Evolutionary conservation across 2,329 filamentous ascomycete genomes (phyloP).

Genomic region (Fonsecaea pedrosoi): DNA sequence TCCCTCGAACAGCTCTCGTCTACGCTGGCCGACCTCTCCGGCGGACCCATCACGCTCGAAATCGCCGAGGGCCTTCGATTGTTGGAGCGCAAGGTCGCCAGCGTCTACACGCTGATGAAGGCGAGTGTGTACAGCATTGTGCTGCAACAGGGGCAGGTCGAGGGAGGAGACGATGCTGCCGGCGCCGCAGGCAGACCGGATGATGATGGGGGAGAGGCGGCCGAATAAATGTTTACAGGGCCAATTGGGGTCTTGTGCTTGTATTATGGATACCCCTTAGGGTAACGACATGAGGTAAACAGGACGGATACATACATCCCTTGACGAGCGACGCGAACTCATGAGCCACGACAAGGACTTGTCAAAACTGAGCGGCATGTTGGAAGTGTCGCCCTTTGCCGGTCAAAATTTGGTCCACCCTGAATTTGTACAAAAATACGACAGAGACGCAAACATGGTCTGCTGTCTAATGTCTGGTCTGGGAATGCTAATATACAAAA

Average conservation of each 20-base stretch:
- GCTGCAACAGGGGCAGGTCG: slow-evolving; percentile 87
- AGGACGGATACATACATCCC: background rate
- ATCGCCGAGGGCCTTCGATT: slow-evolving; percentile 86
- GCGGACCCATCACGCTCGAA: slow-evolving; percentile 73
- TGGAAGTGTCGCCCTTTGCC: background rate
- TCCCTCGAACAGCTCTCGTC: slow-evolving; percentile 60
- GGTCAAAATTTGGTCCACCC: background rate
- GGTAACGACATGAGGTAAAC: background rate
- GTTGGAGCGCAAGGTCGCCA: slow-evolving; percentile 89
- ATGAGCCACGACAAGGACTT: background rate
- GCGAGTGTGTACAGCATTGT: slow-evolving; percentile 99
- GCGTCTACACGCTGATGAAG: slow-evolving; percentile 95
- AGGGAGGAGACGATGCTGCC: slow-evolving; percentile 50
- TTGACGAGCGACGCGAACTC: background rate
- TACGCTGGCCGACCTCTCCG: slow-evolving; percentile 68
- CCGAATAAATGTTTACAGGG: background rate
- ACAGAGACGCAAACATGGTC: background rate
- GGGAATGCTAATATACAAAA: slow-evolving; percentile 12
- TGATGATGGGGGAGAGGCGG: slow-evolving; percentile 9
- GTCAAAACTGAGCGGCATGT: background rate
- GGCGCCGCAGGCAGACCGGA: slow-evolving; percentile 9
- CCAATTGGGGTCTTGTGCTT: background rate
- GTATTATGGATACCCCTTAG: background rate
- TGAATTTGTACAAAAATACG: slow-evolving; percentile 7
- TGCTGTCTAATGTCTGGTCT: background rate